Evolutionary conservation across 495 filamentous ascomycete species (phyloP).

Genomic region (Pyrenula massariospora): DNA sequence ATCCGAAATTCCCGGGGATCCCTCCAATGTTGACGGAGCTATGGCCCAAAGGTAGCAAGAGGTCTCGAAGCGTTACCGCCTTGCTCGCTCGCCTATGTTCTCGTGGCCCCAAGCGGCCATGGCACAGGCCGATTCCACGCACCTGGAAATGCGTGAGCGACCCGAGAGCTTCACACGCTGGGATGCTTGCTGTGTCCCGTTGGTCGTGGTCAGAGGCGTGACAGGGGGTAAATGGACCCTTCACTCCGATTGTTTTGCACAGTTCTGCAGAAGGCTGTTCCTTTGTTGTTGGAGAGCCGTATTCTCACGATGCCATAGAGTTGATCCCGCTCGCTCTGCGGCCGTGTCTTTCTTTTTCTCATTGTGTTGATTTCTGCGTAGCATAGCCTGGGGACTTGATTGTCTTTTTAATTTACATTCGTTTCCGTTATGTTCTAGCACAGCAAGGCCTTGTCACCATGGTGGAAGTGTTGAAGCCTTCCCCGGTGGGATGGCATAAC

Average conservation of each 20-base stretch:
- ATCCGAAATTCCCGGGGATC: not conserved
- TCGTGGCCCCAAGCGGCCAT: not conserved
- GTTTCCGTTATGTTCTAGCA: slow-evolving; percentile 2
- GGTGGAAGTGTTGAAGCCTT: slow-evolving; percentile 21
- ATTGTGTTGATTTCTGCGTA: slow-evolving; percentile 8
- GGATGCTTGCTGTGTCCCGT: not conserved
- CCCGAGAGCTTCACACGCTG: not conserved
- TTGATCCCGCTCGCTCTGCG: not conserved
- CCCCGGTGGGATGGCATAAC: slow-evolving; percentile 21
- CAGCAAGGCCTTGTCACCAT: slow-evolving; percentile 10
- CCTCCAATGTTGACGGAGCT: not conserved
- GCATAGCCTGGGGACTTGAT: slow-evolving; percentile 11
- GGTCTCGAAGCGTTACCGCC: not conserved
- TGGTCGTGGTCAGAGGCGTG: not conserved
- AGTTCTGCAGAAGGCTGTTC: not conserved
- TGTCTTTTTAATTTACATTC: slow-evolving; percentile 1
- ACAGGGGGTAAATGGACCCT: not conserved
- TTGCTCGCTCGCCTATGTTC: not conserved
- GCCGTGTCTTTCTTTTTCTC: slow-evolving; percentile 1
- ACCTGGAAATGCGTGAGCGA: not conserved
- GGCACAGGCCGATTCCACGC: not conserved
- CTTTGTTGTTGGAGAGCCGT: not conserved
- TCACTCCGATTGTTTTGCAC: not conserved
- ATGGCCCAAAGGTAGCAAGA: not conserved
- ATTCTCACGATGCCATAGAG: not conserved